Evolutionary conservation across 2,329 filamentous ascomycete genomes (phyloP).

Genomic region (Botrytis porri): DNA sequence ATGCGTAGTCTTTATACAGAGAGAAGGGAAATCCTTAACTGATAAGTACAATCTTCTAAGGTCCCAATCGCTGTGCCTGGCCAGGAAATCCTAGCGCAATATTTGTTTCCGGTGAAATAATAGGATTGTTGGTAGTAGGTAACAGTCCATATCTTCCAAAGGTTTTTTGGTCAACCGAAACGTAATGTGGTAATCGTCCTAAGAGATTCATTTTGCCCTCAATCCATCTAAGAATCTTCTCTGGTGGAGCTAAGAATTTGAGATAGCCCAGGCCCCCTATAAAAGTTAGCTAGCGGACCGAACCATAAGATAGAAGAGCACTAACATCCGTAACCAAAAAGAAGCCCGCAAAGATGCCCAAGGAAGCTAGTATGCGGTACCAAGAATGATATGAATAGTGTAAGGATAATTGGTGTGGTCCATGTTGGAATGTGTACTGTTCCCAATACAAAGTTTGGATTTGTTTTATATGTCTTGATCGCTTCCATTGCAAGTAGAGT

Average conservation of each 20-base stretch:
- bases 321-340: conserved; percentile 82
- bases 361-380: conserved; percentile 79
- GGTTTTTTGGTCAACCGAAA: conserved; percentile 93
- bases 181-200: conserved; percentile 81
- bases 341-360: conserved; percentile 81
- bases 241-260: conserved; percentile 84
- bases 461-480: conserved; percentile 77
- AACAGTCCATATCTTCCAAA: conserved; percentile 90
- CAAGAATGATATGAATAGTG: conserved; percentile 71
- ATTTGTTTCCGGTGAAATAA: conserved; percentile 39
- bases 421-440: conserved; percentile 79
- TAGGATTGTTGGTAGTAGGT: conserved; percentile 52
- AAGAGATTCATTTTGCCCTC: conserved; percentile 86
- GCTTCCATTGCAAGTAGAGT: conserved; percentile 80
- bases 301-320: conserved; percentile 25
- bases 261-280: conserved; percentile 82
- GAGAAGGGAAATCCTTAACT: not conserved
- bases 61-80: conserved; percentile 62
- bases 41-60: conserved; percentile 44
- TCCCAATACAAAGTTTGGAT: conserved; percentile 69
- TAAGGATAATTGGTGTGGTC: conserved; percentile 78
- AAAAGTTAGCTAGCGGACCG: conserved; percentile 27
- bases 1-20: conserved; percentile 18
- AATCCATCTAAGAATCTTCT: conserved; percentile 82
- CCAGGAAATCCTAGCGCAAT: conserved; percentile 59